A percentile compares a stretch with the other conserved stretches of the same genome.
These are phyloP conservation scores for Erythrophleum ivorense DNA, from an alignment of 331 rosid genomes.

Conservation along the genomic window DNA sequence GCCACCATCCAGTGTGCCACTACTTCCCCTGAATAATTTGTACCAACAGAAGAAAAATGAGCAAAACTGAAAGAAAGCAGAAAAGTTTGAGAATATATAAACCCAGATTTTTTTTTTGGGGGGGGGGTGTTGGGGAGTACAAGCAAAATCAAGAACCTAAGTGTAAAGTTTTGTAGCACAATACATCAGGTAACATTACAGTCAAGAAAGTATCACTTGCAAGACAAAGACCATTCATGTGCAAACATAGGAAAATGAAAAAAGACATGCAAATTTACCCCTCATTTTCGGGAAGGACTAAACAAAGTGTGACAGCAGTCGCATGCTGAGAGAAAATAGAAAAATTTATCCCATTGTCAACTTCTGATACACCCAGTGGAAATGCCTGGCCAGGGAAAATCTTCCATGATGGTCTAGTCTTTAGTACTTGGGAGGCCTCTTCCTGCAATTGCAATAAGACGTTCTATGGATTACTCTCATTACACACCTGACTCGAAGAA, in stretches of 20 bases:
- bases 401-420: conserved; percentile 52
- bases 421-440: conserved; percentile 54
- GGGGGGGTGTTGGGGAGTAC: not conserved
- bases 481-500: not conserved
- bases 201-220: conserved; percentile 4
- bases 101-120: not conserved
- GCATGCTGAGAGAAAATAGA: conserved; percentile 92
- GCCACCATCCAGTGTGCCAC: conserved; percentile 57
- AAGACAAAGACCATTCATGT: not conserved
- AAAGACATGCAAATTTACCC: conserved; percentile 55
- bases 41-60: conserved; percentile 32
- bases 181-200: not conserved
- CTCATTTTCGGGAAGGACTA: conserved; percentile 51
- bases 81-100: conserved; percentile 2
- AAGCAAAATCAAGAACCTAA: conserved; percentile 1
- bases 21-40: conserved; percentile 48
- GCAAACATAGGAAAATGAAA: not conserved
- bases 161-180: conserved; percentile 18
- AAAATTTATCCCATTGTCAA: conserved; percentile 82
- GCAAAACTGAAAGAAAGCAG: conserved; percentile 22
- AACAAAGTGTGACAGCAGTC: conserved; percentile 81
- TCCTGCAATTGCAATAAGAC: conserved; percentile 58
- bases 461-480: not conserved
- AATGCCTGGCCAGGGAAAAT: conserved; percentile 80
- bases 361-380: conserved; percentile 91